Evolutionary conservation across 129 eudicot species (phyloP), one percentile per base, ranked within the genome.

Genomic region (Artemisia argyi): DNA sequence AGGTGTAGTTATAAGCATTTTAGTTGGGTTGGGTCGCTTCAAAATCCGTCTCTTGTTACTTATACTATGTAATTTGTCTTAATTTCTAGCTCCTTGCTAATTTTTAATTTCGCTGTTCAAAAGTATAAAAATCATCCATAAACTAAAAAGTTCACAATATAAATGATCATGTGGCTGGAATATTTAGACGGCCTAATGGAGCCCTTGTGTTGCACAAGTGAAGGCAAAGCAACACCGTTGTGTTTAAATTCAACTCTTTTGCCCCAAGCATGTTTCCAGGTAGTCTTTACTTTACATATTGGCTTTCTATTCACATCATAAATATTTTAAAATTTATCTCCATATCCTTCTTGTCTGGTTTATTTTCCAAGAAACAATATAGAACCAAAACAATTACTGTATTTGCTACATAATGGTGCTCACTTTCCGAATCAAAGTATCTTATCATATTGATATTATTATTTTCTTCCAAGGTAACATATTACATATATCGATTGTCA

Each of bases 201-300:
- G 76, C 77, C 81, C 76, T 78, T 63, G 59, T 78, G 72, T 71
- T 78, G 76, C 66, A 58, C 69, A 71, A 49, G 42, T 24, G 67
- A 78, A 70, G 72, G 81, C 72, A 78, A 71, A 26, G 39, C 57
- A 63, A 70, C 76, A 65, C 66, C 72, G 58, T 78, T 42, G 65
- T 57, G 50, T 61, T 77, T 15, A 56, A 77, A 65, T 69, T 78
- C 66, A 78, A 61, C 70, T 54, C 61, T 11, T 54, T 78, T 63
- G 81, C 67, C 81, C 68, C 72, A 49, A 71, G 55, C 77, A 70
- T 78, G 76, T 78, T 71, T 46, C 72, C 54, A 39, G 19, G 13
- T 54, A 70, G 81, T 77, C 76, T 24, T 71, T 69, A 39, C 57
- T 55, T 42, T 65, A 74, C 44, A 61, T 20, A 56, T 55, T 11